Evolutionary conservation across 192 early-diverging fungal genomes (phyloP).

Genomic region (Coemansia guatemalensis): DNA sequence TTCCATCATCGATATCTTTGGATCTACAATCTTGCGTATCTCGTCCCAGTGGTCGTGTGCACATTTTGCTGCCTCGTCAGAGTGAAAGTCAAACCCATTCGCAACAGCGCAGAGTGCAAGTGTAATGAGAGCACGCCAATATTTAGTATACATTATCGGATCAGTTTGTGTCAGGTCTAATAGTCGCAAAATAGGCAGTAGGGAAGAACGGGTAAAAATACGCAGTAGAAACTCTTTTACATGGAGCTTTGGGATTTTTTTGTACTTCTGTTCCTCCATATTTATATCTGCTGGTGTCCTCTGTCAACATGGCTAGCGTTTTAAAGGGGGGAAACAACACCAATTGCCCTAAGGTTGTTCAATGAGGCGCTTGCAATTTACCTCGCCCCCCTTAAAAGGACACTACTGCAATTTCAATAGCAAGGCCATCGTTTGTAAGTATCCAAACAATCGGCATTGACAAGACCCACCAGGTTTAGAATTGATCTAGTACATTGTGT

Average conservation of each 20-base stretch:
- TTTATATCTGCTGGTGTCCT: too few species aligned
- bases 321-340: too few species aligned
- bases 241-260: background rate
- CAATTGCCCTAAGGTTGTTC: too few species aligned
- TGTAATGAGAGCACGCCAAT: background rate
- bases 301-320: too few species aligned
- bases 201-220: background rate
- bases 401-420: too few species aligned
- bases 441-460: too few species aligned
- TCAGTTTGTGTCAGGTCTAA: background rate
- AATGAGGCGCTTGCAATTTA: too few species aligned
- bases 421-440: too few species aligned
- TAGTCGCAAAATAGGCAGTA: background rate
- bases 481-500: too few species aligned
- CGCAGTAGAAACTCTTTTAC: background rate
- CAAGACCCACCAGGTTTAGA: too few species aligned
- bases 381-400: too few species aligned
- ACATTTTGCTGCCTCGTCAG: conserved; percentile 30
- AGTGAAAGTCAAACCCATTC: conserved; percentile 31
- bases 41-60: conserved; percentile 37
- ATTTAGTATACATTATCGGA: conserved; percentile 9
- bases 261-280: background rate
- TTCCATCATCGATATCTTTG: conserved; percentile 33
- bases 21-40: conserved; percentile 27
- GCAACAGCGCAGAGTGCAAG: background rate